phyloP scores from a whole-genome alignment of 345 rosid genomes.

The Rhodamnia argentea region DNA sequence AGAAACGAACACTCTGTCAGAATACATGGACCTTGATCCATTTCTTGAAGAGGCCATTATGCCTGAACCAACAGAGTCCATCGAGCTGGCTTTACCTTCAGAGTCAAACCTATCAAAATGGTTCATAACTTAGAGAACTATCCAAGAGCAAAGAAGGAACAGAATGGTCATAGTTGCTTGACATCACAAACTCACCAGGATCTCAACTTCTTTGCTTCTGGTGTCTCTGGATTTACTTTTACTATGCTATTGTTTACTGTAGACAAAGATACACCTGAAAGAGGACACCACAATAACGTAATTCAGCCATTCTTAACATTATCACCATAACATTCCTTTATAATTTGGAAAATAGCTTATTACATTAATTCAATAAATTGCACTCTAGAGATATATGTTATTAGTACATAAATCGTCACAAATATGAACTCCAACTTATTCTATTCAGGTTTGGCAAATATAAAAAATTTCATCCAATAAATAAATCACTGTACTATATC shows the following conservation, averaged over 20 bases:
- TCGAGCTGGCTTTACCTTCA: constrained; percentile 69
- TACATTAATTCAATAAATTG: not conserved
- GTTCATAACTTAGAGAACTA: not conserved
- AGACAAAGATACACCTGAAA: constrained; percentile 72
- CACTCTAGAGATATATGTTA: not conserved
- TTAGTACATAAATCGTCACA: not conserved
- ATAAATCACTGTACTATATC: not conserved
- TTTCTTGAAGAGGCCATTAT: constrained; percentile 40
- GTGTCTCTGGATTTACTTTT: constrained; percentile 54
- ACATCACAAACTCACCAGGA: constrained; percentile 35
- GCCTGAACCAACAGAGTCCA: constrained; percentile 66
- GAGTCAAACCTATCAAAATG: constrained; percentile 52
- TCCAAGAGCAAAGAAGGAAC: not conserved
- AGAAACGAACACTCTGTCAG: constrained; percentile 52
- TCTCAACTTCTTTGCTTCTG: constrained; percentile 64
- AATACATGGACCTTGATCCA: constrained; percentile 65
- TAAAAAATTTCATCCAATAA: not conserved
- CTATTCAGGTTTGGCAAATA: not conserved
- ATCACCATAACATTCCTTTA: not conserved
- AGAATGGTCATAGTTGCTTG: not conserved
- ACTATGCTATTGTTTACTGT: constrained; percentile 56
- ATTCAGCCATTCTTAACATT: not conserved
- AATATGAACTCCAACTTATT: not conserved
- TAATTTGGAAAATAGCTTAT: not conserved
- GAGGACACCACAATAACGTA: not conserved